A percentile compares a stretch with the other conserved stretches of the same genome.
Conservation (phyloP, 2,329 filamentous ascomycete species). For the Thielaviopsis populi region DNA sequence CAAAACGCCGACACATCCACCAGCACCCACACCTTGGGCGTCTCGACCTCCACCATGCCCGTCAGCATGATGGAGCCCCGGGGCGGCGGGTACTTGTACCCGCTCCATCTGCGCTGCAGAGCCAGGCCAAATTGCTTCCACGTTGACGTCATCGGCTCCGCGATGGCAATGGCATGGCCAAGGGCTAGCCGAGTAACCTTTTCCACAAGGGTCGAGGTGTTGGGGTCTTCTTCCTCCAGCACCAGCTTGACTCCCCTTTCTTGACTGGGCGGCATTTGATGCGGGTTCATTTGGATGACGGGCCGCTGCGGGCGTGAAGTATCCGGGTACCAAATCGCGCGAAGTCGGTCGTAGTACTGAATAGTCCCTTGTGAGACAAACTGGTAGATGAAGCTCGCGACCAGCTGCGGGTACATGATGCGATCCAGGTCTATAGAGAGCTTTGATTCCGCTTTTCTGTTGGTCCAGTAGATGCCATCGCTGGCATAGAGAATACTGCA, state of each 20-base stretch:
- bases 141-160: slow-evolving; percentile 17
- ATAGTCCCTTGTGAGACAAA: not conserved
- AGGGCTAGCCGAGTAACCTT: slow-evolving; percentile 17
- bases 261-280: slow-evolving; percentile 1
- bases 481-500: slow-evolving; percentile 11
- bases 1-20: slow-evolving; percentile 35
- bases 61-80: slow-evolving; percentile 32
- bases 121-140: slow-evolving; percentile 17
- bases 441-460: slow-evolving; percentile 9
- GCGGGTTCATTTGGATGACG: slow-evolving; percentile 10
- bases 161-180: slow-evolving; percentile 17
- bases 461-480: slow-evolving; percentile 14
- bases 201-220: slow-evolving; percentile 11
- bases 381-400: slow-evolving; percentile 12
- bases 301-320: slow-evolving; percentile 6
- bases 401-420: slow-evolving; percentile 14
- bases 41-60: slow-evolving; percentile 33
- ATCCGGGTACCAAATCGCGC: slow-evolving; percentile 15
- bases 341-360: slow-evolving; percentile 7
- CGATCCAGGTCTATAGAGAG: slow-evolving; percentile 14
- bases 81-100: slow-evolving; percentile 27
- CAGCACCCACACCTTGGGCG: slow-evolving; percentile 26
- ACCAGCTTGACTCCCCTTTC: slow-evolving; percentile 5
- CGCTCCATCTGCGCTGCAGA: slow-evolving; percentile 26
- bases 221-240: slow-evolving; percentile 11